These are phyloP conservation scores for Kalmusia sp. DNA, from an alignment of 2,329 filamentous ascomycete species.

Conservation along the genomic window DNA sequence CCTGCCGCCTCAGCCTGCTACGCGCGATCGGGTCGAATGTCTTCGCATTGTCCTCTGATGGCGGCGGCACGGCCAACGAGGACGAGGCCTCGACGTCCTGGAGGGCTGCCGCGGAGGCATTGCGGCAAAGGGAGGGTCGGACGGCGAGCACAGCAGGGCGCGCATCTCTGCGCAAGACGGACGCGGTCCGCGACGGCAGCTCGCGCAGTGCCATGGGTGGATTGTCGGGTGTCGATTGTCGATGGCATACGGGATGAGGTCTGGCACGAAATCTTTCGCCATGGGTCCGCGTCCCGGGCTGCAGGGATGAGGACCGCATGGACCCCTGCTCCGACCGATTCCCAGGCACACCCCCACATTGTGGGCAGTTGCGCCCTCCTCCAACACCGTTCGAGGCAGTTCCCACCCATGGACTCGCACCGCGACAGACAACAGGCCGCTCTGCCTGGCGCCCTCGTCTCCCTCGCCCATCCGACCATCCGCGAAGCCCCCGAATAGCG, in stretches of 20 bases:
- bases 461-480: not conserved
- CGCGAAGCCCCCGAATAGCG: conserved; percentile 14
- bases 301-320: conserved; percentile 1
- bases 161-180: conserved; percentile 31
- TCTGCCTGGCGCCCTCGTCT: not conserved
- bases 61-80: conserved; percentile 50
- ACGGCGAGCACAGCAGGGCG: conserved; percentile 29
- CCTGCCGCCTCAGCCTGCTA: conserved; percentile 50
- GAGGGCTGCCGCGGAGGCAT: conserved; percentile 54
- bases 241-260: not conserved
- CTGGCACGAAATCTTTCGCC: conserved; percentile 11
- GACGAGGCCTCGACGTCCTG: conserved; percentile 57
- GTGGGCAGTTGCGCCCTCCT: not conserved
- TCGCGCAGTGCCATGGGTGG: conserved; percentile 46
- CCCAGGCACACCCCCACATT: not conserved
- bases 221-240: conserved; percentile 18
- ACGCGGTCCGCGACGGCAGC: conserved; percentile 39
- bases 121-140: conserved; percentile 47
- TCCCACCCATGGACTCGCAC: conserved; percentile 1
- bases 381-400: not conserved
- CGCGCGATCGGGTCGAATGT: conserved; percentile 58
- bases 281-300: not conserved
- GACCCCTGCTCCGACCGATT: not conserved
- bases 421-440: not conserved
- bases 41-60: conserved; percentile 52